These are phyloP conservation scores for Trametes punicea DNA, from an alignment of 768 basidiomycete species.

Conservation along the genomic window DNA sequence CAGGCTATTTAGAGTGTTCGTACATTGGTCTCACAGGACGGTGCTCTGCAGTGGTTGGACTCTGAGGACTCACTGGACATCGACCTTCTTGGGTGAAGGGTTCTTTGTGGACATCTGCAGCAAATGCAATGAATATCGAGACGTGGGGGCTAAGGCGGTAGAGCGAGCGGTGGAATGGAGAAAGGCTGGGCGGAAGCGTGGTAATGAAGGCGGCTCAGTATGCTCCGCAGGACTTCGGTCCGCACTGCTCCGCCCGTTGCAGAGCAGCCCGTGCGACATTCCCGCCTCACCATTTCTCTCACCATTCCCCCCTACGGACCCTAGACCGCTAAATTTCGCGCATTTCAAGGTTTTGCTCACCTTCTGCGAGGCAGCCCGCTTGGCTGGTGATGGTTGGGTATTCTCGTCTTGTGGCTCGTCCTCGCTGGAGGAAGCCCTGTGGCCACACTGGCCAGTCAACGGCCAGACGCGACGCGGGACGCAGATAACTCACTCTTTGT, in stretches of 20 bases:
- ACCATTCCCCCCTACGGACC: background rate
- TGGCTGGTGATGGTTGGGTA: background rate
- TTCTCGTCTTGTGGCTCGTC: conserved; percentile 2
- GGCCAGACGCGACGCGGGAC: background rate
- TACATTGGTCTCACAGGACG: background rate
- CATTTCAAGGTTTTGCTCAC: background rate
- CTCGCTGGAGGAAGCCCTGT: conserved; percentile 11
- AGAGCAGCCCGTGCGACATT: background rate
- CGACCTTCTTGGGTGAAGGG: conserved; percentile 30
- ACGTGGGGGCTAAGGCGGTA: background rate
- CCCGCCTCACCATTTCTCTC: background rate
- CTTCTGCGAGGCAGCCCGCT: conserved; percentile 3
- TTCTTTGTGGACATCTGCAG: conserved; percentile 17
- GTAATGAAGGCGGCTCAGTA: background rate
- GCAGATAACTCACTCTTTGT: conserved; percentile 10
- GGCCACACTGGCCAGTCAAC: background rate
- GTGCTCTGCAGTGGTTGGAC: background rate
- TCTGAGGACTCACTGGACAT: conserved; percentile 32
- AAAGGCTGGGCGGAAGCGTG: background rate
- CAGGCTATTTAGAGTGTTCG: conserved; percentile 4
- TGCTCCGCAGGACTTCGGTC: background rate
- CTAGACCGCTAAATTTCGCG: background rate
- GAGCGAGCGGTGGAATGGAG: background rate
- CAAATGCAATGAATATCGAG: background rate
- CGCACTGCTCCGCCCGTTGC: background rate